Evolutionary conservation across 1,284 basidiomycete species (phyloP).

Genomic region (Cutaneotrichosporon sp.): DNA sequence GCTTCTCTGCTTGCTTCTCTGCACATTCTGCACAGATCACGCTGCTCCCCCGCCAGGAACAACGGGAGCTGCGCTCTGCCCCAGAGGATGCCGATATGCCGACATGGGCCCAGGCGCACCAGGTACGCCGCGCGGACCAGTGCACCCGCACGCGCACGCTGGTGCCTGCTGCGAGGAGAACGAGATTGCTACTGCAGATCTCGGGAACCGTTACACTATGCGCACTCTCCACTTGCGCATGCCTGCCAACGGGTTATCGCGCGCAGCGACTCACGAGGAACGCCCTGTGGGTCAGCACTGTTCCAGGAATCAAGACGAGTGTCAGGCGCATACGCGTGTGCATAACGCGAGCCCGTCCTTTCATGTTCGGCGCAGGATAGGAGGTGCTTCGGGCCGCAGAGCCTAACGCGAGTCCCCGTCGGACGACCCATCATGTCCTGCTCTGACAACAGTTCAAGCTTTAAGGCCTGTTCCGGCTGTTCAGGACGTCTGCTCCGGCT

Average conservation of each 20-base stretch:
- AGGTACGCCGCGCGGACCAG: too few relatives aligned
- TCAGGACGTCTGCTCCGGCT: too few relatives aligned
- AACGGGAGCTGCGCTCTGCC: neutral
- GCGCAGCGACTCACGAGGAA: constrained; percentile 5
- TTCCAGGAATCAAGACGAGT: neutral
- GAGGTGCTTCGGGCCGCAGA: too few relatives aligned
- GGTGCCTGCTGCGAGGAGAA: neutral
- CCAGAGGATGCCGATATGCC: too few relatives aligned
- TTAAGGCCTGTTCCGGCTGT: too few relatives aligned
- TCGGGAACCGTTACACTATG: neutral
- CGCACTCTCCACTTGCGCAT: neutral
- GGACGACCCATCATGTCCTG: too few relatives aligned
- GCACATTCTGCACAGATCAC: neutral
- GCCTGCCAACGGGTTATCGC: too few relatives aligned
- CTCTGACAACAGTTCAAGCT: too few relatives aligned
- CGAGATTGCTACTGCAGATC: neutral
- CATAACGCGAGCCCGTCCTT: neutral
- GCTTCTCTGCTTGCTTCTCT: neutral
- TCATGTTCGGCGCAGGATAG: too few relatives aligned
- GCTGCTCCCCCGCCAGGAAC: neutral
- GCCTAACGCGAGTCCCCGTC: too few relatives aligned
- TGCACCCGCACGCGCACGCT: neutral
- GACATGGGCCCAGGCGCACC: too few relatives aligned
- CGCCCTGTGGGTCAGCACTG: constrained; percentile 1
- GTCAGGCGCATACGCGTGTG: neutral